phyloP scores from a whole-genome alignment of 371 early-diverging fungal species.

The Mortierella sp. region DNA sequence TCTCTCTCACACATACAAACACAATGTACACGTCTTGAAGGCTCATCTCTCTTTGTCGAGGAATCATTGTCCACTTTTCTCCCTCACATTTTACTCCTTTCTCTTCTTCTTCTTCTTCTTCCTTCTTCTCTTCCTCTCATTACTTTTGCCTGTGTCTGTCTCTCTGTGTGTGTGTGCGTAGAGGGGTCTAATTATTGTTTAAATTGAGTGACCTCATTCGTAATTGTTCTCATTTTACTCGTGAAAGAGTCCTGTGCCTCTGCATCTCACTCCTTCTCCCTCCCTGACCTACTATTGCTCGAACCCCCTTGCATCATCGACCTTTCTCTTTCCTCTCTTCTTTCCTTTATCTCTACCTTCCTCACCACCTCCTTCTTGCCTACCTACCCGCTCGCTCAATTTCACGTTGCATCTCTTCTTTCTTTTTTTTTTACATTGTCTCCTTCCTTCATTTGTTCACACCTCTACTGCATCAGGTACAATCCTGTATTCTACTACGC shows the following conservation, averaged over 20 bases:
- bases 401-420: background rate
- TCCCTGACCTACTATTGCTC: background rate
- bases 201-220: slow-evolving; percentile 5
- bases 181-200: too few species aligned
- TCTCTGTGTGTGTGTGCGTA: too few species aligned
- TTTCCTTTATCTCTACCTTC: background rate
- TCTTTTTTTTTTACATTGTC: too few species aligned
- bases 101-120: background rate
- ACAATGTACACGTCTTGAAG: too few species aligned
- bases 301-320: background rate
- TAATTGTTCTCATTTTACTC: background rate
- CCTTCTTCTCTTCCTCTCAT: too few species aligned
- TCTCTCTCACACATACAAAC: too few species aligned
- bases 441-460: too few species aligned
- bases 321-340: background rate
- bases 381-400: background rate
- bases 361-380: background rate
- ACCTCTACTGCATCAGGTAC: too few species aligned
- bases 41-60: background rate
- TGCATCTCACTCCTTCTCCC: background rate
- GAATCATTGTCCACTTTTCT: background rate
- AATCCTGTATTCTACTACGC: too few species aligned
- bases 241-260: background rate
- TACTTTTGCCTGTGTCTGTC: too few species aligned
- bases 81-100: background rate